Base-by-base conservation (phyloP, 192 early-diverging fungal species). In the Linnemannia schmuckeri region DNA sequence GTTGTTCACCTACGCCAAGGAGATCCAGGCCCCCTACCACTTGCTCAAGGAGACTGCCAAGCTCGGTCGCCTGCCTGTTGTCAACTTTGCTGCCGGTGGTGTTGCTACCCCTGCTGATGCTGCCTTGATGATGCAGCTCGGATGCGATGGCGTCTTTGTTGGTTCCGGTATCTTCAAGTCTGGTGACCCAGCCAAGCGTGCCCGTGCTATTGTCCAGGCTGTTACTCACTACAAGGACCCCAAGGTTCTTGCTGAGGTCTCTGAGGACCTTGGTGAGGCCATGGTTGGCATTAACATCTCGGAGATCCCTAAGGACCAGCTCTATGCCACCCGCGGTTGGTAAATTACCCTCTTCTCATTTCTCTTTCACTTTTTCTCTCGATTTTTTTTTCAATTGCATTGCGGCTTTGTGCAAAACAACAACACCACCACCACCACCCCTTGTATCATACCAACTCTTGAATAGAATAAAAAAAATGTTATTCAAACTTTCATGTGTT, bases 101-200 rank as follows among this genome's bases (percentile, higher is more conserved):
- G 93, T 99, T 82, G 98, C 98, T 27, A 99, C 98, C 47, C 98
- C 98, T 38, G 98, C 98, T 37, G 98, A 99, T 93, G 98, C 98
- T 73, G 98, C 97, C 18, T 81, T 99, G 81, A 98, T 99, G 98
- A 99, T 99, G 98, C 97, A 99, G 92, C 92, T 98, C 63, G 98
- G 98, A 55, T 96, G 97, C 90, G 97, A 98, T 90, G 98, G 98
- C 91, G 97, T 96, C 79, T 98, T 99, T 92, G 98, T 99, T 66
- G 97, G 97, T 63, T 98, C 97, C 37, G 97, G 98, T 74, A 97
- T 99, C 91, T 99, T 99, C 93, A 98, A 98, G 91, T 94, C 92
- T 74, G 94, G 95, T 40, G 96, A 99, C 88, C 97, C 98, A 5
- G 96, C 94, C 80, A 97, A 97, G 94, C 96, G 98, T 76, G 98